A percentile compares a stretch with the other conserved stretches of the same genome.
These are phyloP conservation scores for Phytophthora cryptogea DNA, from an alignment of 352 stramenopile species.

Conservation along the genomic window DNA sequence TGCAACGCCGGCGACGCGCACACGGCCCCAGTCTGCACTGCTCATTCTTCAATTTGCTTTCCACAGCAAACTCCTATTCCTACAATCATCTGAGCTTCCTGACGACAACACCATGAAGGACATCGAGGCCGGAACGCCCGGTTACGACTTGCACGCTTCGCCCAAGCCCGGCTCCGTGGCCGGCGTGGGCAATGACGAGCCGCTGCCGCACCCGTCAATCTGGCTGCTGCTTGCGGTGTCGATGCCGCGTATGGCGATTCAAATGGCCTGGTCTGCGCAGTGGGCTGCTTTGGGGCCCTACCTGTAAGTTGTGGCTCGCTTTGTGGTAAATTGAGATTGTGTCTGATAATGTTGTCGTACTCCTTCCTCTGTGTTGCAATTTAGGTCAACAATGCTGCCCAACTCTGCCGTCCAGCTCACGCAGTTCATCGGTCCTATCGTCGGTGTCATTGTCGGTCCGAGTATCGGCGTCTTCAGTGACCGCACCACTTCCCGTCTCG, in stretches of 20 bases:
- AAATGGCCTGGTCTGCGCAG: conserved; percentile 38
- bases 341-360: too few species aligned
- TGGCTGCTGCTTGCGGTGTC: conserved; percentile 29
- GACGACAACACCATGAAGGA: conserved; percentile 28
- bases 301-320: conserved; percentile 13
- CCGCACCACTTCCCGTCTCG: conserved; percentile 43
- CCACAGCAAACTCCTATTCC: conserved; percentile 14
- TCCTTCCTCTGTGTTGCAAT: too few species aligned
- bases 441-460: conserved; percentile 30
- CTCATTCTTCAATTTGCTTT: conserved; percentile 37
- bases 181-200: conserved; percentile 17
- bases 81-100: conserved; percentile 6
- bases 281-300: conserved; percentile 47
- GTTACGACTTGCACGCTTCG: conserved; percentile 30
- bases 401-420: conserved; percentile 41
- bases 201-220: conserved; percentile 33
- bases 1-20: conserved; percentile 7
- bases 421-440: conserved; percentile 32
- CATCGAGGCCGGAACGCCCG: conserved; percentile 28
- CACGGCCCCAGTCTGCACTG: conserved; percentile 1
- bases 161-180: conserved; percentile 26
- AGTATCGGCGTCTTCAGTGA: conserved; percentile 37
- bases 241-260: conserved; percentile 36
- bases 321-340: too few species aligned
- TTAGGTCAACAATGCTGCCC: conserved; percentile 37